These are phyloP conservation scores for Ophiostoma montium DNA, from an alignment of 2,329 filamentous ascomycete species.

Conservation along the genomic window DNA sequence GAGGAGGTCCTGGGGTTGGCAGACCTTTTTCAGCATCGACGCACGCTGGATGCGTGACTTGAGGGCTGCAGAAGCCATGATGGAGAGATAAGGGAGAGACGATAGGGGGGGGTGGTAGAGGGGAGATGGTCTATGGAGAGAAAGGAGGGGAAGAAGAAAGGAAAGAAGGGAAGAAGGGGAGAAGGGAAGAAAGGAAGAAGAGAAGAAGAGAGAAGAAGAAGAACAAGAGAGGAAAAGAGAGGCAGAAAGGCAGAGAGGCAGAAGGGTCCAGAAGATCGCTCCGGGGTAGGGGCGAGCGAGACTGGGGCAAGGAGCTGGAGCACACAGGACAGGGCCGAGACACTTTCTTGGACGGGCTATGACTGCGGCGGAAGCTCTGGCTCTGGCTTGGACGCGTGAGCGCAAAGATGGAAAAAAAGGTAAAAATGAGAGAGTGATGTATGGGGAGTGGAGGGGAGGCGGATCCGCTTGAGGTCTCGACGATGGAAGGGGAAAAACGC, in stretches of 20 bases:
- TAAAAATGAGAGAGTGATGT: neutral
- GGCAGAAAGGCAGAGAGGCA: neutral
- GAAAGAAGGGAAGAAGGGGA: neutral
- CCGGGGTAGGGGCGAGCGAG: neutral
- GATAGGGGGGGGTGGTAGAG: neutral
- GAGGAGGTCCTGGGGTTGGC: conserved; percentile 64
- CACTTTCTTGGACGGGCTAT: no score
- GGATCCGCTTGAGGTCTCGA: neutral
- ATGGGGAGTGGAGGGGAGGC: neutral
- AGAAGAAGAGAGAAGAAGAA: neutral
- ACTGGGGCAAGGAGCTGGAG: neutral
- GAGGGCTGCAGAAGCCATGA: conserved; percentile 55
- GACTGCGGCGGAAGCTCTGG: no score
- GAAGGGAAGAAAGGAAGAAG: neutral
- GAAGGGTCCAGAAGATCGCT: neutral
- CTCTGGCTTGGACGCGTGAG: no score
- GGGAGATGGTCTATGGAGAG: neutral
- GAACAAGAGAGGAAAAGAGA: neutral
- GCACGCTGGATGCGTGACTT: conserved; percentile 63
- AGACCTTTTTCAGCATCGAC: conserved; percentile 67
- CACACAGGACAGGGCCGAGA: neutral
- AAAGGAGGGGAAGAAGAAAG: neutral
- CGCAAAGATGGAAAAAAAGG: neutral
- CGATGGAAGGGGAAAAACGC: neutral
- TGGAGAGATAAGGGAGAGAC: no score